Conservation (phyloP, 305 asterid species). For the Fraxinus velutina region DNA sequence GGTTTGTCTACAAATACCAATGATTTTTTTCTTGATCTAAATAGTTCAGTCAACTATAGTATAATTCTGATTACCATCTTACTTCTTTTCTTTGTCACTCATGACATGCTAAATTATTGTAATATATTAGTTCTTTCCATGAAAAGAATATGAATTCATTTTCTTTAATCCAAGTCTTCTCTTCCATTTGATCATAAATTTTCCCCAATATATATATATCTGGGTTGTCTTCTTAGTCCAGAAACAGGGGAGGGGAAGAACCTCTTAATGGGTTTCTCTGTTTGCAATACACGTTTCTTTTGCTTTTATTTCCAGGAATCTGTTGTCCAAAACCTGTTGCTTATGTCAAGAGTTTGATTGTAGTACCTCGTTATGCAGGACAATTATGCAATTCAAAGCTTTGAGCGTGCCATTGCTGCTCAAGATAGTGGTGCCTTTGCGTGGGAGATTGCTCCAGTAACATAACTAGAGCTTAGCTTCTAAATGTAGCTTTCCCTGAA, state of each 20-base stretch:
- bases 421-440: slow-evolving; percentile 71
- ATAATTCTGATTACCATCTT: background rate
- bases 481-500: background rate
- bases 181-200: background rate
- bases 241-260: background rate
- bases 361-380: slow-evolving; percentile 48
- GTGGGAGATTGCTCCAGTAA: slow-evolving; percentile 95
- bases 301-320: background rate
- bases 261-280: background rate
- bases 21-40: background rate
- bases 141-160: background rate
- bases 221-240: background rate
- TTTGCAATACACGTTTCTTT: background rate
- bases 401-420: slow-evolving; percentile 96
- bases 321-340: background rate
- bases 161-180: background rate
- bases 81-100: background rate
- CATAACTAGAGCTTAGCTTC: slow-evolving; percentile 23
- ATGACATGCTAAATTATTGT: background rate
- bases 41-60: background rate
- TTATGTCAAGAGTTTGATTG: slow-evolving; percentile 10
- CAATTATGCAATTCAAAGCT: slow-evolving; percentile 80
- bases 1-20: slow-evolving; percentile 40
- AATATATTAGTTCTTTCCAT: background rate
- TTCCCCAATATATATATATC: background rate